Evolutionary conservation across 306 rosid species (phyloP).

Genomic region (Vigna hirtella): DNA sequence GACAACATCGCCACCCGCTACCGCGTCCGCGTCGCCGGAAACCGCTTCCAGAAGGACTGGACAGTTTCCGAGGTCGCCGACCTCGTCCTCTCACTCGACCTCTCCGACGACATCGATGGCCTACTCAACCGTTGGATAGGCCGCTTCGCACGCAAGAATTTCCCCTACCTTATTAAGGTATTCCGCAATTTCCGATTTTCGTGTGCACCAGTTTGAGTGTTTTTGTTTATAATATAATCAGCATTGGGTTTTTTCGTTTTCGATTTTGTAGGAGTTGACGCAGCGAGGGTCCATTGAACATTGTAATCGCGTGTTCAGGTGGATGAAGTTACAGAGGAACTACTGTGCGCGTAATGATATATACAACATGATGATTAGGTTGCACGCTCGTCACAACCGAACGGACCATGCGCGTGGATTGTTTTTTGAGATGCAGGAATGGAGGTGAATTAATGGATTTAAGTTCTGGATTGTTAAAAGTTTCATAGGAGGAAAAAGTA

Average conservation of each 20-base stretch:
- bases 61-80: constrained; percentile 76
- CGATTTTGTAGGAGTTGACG: constrained; percentile 66
- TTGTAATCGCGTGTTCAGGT: constrained; percentile 66
- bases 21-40: constrained; percentile 67
- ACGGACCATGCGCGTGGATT: constrained; percentile 95
- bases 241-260: constrained; percentile 29
- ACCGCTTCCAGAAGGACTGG: constrained; percentile 90
- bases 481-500: not conserved
- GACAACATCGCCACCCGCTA: constrained; percentile 65
- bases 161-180: constrained; percentile 80
- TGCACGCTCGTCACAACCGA: constrained; percentile 81
- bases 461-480: not conserved
- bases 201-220: not conserved
- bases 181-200: not conserved
- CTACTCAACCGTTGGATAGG: constrained; percentile 86
- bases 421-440: constrained; percentile 92
- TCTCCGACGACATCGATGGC: constrained; percentile 69
- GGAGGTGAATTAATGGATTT: constrained; percentile 54
- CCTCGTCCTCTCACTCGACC: constrained; percentile 55
- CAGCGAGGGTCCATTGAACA: constrained; percentile 79
- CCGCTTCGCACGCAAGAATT: constrained; percentile 87
- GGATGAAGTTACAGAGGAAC: constrained; percentile 87
- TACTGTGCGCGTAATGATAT: constrained; percentile 90
- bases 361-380: constrained; percentile 87
- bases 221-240: not conserved